phyloP scores from a whole-genome alignment of 148 eudicot genomes.

The Silene uniflora region DNA sequence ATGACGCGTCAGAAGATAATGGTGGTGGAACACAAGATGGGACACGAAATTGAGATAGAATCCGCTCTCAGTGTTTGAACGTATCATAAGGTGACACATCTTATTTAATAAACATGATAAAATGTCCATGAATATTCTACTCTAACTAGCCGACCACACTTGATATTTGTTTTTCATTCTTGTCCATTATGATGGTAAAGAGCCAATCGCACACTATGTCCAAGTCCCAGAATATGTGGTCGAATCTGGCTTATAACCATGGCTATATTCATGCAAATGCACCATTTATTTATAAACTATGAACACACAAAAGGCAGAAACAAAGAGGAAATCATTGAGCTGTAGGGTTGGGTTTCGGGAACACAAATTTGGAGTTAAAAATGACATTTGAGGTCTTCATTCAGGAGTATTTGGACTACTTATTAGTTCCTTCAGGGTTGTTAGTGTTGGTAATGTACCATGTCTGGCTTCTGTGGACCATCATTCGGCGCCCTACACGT shows the following conservation, averaged over 20 bases:
- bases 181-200: slow-evolving; percentile 12
- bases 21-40: no score
- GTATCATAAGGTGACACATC: background rate
- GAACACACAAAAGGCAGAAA: background rate
- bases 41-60: no score
- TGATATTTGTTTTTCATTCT: background rate
- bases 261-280: background rate
- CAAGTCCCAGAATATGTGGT: background rate
- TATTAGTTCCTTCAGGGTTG: slow-evolving; percentile 29
- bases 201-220: slow-evolving; percentile 16
- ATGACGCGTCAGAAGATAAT: no score
- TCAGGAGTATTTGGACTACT: slow-evolving; percentile 21
- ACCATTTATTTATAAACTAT: background rate
- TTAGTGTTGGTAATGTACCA: slow-evolving; percentile 25
- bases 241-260: slow-evolving; percentile 6
- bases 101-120: background rate
- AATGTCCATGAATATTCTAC: slow-evolving; percentile 6
- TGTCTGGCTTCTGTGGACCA: slow-evolving; percentile 23
- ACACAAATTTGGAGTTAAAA: background rate
- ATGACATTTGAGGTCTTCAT: slow-evolving; percentile 14
- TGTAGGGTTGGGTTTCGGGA: slow-evolving; percentile 3
- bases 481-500: slow-evolving; percentile 11
- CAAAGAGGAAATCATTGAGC: background rate
- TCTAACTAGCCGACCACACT: background rate
- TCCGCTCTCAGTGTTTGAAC: background rate